Percentiles rank a stretch among this genome's conserved stretches.
These are phyloP conservation scores for Mycena amicta DNA, from an alignment of 768 basidiomycete species.

Conservation along the genomic window DNA sequence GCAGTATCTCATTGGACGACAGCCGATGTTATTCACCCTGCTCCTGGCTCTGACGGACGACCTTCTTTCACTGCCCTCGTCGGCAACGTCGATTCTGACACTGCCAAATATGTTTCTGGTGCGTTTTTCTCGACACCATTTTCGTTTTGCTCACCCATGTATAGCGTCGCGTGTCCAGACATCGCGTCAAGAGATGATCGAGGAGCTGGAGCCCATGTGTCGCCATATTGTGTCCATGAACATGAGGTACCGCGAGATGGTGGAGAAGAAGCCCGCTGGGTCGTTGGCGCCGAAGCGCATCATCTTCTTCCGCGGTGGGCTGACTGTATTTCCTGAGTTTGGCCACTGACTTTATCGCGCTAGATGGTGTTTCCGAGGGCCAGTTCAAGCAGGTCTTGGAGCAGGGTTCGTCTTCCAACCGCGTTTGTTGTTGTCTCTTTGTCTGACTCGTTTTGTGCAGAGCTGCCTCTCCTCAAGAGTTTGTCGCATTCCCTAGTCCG, in stretches of 20 bases:
- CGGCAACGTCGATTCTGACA: conserved; percentile 75
- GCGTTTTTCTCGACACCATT: background rate
- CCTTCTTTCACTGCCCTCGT: conserved; percentile 85
- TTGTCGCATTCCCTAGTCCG: too few species aligned
- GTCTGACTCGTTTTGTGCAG: conserved; percentile 32
- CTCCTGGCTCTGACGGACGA: conserved; percentile 75
- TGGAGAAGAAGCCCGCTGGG: conserved; percentile 51
- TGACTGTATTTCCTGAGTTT: conserved; percentile 17
- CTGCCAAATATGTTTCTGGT: conserved; percentile 63
- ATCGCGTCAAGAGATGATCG: conserved; percentile 64
- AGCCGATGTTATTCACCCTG: conserved; percentile 71
- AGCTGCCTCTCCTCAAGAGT: conserved; percentile 64
- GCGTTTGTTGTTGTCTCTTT: too few species aligned
- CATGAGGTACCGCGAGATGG: conserved; percentile 43
- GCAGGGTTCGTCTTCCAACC: conserved; percentile 43
- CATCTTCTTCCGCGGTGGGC: conserved; percentile 72
- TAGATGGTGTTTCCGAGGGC: conserved; percentile 57
- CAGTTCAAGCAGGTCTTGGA: conserved; percentile 59
- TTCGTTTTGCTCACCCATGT: background rate
- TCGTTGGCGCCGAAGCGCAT: conserved; percentile 60
- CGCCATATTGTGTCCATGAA: background rate
- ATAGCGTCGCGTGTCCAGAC: conserved; percentile 28
- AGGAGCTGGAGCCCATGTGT: conserved; percentile 67
- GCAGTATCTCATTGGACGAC: background rate
- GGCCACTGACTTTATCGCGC: conserved; percentile 19